Conservation (phyloP, 768 basidiomycete genomes). For the Chlorophyllum brunneum region DNA sequence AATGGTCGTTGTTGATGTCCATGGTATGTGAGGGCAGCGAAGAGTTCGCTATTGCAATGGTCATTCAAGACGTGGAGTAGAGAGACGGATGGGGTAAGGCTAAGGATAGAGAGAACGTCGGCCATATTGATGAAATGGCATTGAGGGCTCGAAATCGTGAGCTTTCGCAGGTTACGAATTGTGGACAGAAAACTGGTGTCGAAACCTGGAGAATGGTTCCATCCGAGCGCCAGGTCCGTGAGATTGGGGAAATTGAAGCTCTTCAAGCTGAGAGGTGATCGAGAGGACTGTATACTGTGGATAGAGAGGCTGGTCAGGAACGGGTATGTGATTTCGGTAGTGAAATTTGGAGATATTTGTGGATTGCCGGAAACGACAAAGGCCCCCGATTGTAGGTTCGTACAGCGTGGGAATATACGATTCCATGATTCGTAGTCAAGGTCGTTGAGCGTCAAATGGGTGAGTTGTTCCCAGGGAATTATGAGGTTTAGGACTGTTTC, state of each 20-base stretch:
- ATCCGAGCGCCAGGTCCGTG: neutral
- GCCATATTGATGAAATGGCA: neutral
- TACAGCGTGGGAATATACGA: neutral
- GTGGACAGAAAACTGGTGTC: constrained; percentile 6
- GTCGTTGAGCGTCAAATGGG: constrained; percentile 6
- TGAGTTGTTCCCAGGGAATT: constrained; percentile 4
- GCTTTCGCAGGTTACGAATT: neutral
- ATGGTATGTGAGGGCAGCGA: constrained; percentile 6
- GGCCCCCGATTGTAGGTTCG: constrained; percentile 1
- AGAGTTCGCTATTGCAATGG: neutral
- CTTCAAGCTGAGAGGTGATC: constrained; percentile 1
- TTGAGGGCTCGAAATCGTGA: constrained; percentile 1
- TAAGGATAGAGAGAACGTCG: constrained; percentile 1
- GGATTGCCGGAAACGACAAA: constrained; percentile 6
- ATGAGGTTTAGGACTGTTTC: constrained; percentile 1
- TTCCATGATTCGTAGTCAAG: constrained; percentile 2
- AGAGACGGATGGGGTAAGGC: neutral
- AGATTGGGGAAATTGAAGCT: constrained; percentile 8
- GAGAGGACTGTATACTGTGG: constrained; percentile 1
- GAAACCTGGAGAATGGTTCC: constrained; percentile 6
- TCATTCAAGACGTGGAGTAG: neutral
- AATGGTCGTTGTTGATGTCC: constrained; percentile 5
- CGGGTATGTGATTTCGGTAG: neutral
- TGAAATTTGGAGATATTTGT: neutral
- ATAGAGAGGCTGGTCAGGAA: neutral